Evolutionary conservation across 1,139 yeast genomes (phyloP).

Genomic region (Pichia inconspicua): DNA sequence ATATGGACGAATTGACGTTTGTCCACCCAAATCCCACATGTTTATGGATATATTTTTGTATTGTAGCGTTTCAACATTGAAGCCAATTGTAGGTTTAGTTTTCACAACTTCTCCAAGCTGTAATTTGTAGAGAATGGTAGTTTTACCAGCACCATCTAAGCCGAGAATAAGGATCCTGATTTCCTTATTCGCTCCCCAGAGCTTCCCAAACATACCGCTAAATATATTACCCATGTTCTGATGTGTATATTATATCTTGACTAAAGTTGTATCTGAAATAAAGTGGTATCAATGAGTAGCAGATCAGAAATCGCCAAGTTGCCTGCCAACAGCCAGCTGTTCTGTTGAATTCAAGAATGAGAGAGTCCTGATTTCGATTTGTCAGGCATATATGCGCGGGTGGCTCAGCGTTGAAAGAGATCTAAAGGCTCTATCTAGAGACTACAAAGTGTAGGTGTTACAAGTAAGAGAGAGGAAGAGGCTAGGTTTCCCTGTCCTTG

Average conservation of each 20-base stretch:
- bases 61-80: conserved; percentile 88
- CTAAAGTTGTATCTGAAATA: neutral
- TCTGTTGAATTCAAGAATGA: too few species aligned
- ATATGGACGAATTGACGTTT: conserved; percentile 91
- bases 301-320: too few species aligned
- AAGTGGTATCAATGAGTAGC: neutral
- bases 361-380: too few species aligned
- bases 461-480: too few species aligned
- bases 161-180: conserved; percentile 88
- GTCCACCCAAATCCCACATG: conserved; percentile 92
- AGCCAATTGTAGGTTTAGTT: conserved; percentile 93
- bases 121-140: conserved; percentile 84
- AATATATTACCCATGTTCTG: conserved; percentile 68
- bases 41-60: conserved; percentile 88
- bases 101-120: conserved; percentile 93
- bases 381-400: too few species aligned
- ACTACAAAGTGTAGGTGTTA: neutral
- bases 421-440: too few species aligned
- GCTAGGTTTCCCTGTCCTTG: conserved; percentile 29
- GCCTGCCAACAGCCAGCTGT: too few species aligned
- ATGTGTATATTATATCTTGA: neutral
- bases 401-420: too few species aligned
- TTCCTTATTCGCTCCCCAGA: conserved; percentile 89
- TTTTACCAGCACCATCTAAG: conserved; percentile 96
- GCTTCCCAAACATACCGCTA: conserved; percentile 74